Conservation (phyloP, 164 flowering plant genomes). For the Vitis labrusca region DNA sequence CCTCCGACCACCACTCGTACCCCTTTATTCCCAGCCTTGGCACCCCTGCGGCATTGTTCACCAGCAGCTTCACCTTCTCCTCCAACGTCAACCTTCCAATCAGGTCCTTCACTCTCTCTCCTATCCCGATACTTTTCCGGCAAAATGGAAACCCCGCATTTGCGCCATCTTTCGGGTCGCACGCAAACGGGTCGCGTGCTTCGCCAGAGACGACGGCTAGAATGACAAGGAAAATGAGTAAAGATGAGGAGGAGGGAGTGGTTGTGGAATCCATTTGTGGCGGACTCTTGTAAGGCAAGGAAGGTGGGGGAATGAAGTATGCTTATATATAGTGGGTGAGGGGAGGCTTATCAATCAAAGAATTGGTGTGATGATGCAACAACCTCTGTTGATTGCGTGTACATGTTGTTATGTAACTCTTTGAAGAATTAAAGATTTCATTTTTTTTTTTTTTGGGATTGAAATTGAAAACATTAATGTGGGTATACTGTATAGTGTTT, state of each 20-base stretch:
- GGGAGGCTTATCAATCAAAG: too few relatives aligned
- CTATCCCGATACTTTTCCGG: constrained; percentile 22
- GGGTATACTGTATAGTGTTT: too few relatives aligned
- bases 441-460: too few relatives aligned
- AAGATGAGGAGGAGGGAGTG: neutral
- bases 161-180: constrained; percentile 41
- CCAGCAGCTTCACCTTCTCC: constrained; percentile 72
- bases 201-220: constrained; percentile 11
- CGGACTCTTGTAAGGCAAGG: neutral
- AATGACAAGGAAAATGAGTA: neutral
- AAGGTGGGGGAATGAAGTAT: too few relatives aligned
- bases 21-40: constrained; percentile 77
- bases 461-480: too few relatives aligned
- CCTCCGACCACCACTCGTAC: constrained; percentile 99
- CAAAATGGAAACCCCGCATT: constrained; percentile 59
- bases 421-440: too few relatives aligned
- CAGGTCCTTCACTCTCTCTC: constrained; percentile 60
- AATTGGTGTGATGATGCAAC: too few relatives aligned
- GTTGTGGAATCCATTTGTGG: constrained; percentile 1
- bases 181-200: constrained; percentile 58
- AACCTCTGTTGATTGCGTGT: too few relatives aligned
- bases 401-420: too few relatives aligned
- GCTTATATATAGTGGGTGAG: neutral
- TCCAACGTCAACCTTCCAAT: constrained; percentile 64
- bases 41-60: constrained; percentile 66